These are phyloP conservation scores for Castanopsis chinensis DNA, from an alignment of 306 rosid genomes.

Conservation along the genomic window DNA sequence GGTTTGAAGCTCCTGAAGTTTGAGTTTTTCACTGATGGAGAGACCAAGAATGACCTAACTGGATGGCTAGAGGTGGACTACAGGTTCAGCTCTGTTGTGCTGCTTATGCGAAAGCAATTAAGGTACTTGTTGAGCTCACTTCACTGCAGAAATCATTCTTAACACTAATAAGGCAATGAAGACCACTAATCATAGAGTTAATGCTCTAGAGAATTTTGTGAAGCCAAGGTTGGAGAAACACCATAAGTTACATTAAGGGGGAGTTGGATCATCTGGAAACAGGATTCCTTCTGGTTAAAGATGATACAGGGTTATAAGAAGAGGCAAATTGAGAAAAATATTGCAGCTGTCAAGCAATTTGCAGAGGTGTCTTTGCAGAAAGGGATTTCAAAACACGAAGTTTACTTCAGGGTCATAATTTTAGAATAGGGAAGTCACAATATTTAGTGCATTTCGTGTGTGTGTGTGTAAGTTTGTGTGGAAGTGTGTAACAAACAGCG, in stretches of 20 bases:
- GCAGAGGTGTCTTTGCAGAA: slow-evolving; percentile 54
- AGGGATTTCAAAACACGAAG: slow-evolving; percentile 40
- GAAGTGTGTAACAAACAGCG: too few species aligned
- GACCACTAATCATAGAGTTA: slow-evolving; percentile 90
- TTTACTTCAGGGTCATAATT: too few species aligned
- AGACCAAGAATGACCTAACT: slow-evolving; percentile 83
- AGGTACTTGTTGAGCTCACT: slow-evolving; percentile 92
- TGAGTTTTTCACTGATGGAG: slow-evolving; percentile 61
- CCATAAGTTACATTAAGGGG: slow-evolving; percentile 78
- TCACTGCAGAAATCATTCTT: slow-evolving; percentile 92
- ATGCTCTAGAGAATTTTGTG: slow-evolving; percentile 85
- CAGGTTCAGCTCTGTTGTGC: slow-evolving; percentile 85
- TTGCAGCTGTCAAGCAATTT: slow-evolving; percentile 37
- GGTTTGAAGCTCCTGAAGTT: slow-evolving; percentile 94
- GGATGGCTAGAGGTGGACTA: slow-evolving; percentile 95
- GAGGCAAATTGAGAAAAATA: slow-evolving; percentile 73
- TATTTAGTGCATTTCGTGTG: too few species aligned
- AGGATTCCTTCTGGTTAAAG: slow-evolving; percentile 92
- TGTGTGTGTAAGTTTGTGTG: too few species aligned
- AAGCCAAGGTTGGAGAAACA: slow-evolving; percentile 88
- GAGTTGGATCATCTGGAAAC: slow-evolving; percentile 95
- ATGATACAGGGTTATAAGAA: slow-evolving; percentile 85
- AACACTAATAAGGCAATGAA: slow-evolving; percentile 90
- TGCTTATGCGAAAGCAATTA: slow-evolving; percentile 80
- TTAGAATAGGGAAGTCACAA: too few species aligned